Evolutionary conservation across 768 basidiomycete genomes (phyloP).

Genomic region (Lentinus brumalis): DNA sequence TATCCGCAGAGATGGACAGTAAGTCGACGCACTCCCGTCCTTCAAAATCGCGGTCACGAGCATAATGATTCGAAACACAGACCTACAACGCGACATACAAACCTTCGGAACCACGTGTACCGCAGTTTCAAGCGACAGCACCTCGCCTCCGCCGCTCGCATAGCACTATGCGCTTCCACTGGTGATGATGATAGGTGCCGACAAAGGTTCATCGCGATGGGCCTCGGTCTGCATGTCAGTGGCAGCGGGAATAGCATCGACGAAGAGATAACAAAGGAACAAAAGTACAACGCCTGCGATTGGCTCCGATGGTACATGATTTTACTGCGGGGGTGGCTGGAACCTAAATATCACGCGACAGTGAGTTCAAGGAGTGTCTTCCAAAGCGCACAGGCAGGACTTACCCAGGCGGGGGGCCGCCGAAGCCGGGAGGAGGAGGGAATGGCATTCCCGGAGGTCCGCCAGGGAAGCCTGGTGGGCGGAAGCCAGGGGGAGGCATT

Average conservation of each 20-base stretch:
- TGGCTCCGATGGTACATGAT: constrained; percentile 12
- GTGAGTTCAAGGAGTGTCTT: not conserved
- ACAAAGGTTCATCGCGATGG: not conserved
- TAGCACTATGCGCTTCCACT: too few relatives aligned
- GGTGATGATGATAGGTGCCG: too few relatives aligned
- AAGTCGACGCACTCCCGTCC: too few relatives aligned
- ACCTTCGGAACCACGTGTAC: too few relatives aligned
- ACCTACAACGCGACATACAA: too few relatives aligned
- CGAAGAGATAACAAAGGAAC: constrained; percentile 11
- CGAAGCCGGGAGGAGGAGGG: constrained; percentile 80
- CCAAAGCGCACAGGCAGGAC: constrained; percentile 21
- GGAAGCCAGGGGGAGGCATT: constrained; percentile 76
- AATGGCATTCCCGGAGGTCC: constrained; percentile 68
- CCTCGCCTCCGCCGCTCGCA: too few relatives aligned
- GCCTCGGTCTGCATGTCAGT: constrained; percentile 9
- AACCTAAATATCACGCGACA: constrained; percentile 35
- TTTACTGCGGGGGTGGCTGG: constrained; percentile 50
- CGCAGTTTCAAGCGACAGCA: too few relatives aligned
- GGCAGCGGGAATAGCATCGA: constrained; percentile 16
- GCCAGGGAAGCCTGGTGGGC: constrained; percentile 76
- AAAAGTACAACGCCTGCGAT: constrained; percentile 24
- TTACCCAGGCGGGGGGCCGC: constrained; percentile 84
- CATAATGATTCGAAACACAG: too few relatives aligned
- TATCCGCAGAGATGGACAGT: too few relatives aligned
- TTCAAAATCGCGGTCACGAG: too few relatives aligned